Evolutionary conservation across 441 rosid genomes (phyloP).

Genomic region (Melastoma candidum): DNA sequence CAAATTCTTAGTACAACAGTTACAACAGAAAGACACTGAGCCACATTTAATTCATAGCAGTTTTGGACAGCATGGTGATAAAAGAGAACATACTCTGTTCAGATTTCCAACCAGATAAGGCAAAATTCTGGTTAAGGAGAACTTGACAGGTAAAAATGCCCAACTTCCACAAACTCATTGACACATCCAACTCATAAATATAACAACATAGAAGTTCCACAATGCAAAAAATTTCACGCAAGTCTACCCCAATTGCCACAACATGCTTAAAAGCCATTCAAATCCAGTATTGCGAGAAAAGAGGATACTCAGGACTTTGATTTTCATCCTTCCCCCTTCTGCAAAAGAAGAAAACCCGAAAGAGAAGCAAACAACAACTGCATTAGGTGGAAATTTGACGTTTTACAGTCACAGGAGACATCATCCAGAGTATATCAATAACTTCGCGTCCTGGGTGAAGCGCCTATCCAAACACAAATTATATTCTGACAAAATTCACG

Average conservation of each 20-base stretch:
- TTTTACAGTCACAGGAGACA: too few species aligned
- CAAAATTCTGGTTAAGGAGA: constrained; percentile 31
- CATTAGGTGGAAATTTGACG: too few species aligned
- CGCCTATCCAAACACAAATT: too few species aligned
- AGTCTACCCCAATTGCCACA: too few species aligned
- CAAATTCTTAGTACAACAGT: not conserved
- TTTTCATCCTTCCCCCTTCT: constrained; percentile 48
- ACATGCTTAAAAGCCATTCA: not conserved
- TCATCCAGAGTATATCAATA: too few species aligned
- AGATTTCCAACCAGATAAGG: constrained; percentile 6
- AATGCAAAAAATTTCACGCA: too few species aligned
- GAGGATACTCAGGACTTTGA: constrained; percentile 86
- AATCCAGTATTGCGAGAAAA: not conserved
- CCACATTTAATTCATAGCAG: not conserved
- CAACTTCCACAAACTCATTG: not conserved
- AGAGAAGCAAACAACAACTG: not conserved
- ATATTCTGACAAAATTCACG: too few species aligned
- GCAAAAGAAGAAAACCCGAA: constrained; percentile 12
- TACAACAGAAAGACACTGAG: not conserved
- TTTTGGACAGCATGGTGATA: not conserved
- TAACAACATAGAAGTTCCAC: too few species aligned
- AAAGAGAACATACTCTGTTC: constrained; percentile 39
- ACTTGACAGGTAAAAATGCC: constrained; percentile 7
- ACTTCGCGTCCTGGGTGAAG: too few species aligned
- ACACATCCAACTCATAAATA: too few species aligned